Evolutionary conservation across 805 yeast species (phyloP), one percentile per base, ranked within the genome.

Genomic region (Jamesozyma rosinii): DNA sequence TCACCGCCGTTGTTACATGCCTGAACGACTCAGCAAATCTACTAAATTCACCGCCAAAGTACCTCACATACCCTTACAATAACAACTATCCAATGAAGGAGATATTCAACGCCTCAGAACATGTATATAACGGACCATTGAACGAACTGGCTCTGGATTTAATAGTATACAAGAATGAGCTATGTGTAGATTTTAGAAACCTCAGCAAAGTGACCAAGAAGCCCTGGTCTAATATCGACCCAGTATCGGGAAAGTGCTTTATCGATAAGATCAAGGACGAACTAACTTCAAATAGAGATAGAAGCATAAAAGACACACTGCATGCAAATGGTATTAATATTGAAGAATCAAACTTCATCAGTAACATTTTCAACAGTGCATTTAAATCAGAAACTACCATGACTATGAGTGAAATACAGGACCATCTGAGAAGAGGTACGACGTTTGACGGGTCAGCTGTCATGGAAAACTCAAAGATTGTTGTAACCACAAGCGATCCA

Each of bases 401-500:
- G 43, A 62, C 58, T 40, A 49, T 52, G 55, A 61, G 44, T 49
- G 81, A n/a, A 62, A 63, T 62, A n/a, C 63, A 68, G 36, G 79
- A 76, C 50, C 76, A 74, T 54, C 64, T 82, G 41, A 78, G 81
- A 17, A 70, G 80, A 48, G 76, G 84, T 40, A 63, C 79, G 14
- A 79, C 87, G 0, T 81, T 73, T 57, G 64, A 73, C 43, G 65
- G 67, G 35, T 67, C 63, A 49, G 86, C 80, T 38, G 87, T 80
- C 24, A 75, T 77, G 55, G 77, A 80, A 21, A 63, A 66, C 47
- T 78, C 74, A 45, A 77, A 75, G 43, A 65, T 79, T 18, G 77
- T 75, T 46, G 76, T 79, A 5, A 70, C 76, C 26, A 72, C 81
- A 4, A 78, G 83, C 17, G 89, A 82, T 51, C 88, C 89, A 2